Conservation (phyloP, 805 yeast genomes). For the Metschnikowia drakensbergensis region DNA sequence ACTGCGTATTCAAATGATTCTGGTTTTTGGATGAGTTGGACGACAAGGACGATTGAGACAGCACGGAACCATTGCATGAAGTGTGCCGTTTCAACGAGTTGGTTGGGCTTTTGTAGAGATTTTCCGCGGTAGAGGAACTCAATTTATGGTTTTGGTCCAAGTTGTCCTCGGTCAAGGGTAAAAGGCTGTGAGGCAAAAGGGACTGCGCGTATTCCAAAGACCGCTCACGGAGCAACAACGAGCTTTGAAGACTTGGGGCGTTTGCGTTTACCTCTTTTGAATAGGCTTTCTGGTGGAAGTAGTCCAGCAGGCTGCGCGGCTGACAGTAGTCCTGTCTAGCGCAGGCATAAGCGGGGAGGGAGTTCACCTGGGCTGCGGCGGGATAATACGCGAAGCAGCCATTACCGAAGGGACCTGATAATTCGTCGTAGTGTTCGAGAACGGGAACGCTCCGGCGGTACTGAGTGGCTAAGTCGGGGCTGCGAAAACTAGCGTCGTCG, state of each 20-base stretch:
- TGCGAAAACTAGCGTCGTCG: not conserved
- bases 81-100: constrained; percentile 2
- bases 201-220: constrained; percentile 21
- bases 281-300: not conserved
- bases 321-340: constrained; percentile 6
- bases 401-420: not conserved
- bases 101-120: not conserved
- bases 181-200: constrained; percentile 23
- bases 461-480: constrained; percentile 12
- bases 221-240: constrained; percentile 23
- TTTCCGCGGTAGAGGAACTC: not conserved
- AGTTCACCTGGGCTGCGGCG: not conserved
- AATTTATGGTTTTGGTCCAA: constrained; percentile 16
- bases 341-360: not conserved
- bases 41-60: constrained; percentile 7
- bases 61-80: constrained; percentile 11
- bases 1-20: constrained; percentile 48
- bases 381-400: not conserved
- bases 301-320: constrained; percentile 8
- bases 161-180: constrained; percentile 38
- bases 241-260: constrained; percentile 5
- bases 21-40: constrained; percentile 4
- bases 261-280: not conserved
- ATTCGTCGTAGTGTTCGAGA: not conserved
- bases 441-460: not conserved